Evolutionary conservation across 2,329 filamentous ascomycete genomes (phyloP).

Genomic region (Rutstroemia sp.): DNA sequence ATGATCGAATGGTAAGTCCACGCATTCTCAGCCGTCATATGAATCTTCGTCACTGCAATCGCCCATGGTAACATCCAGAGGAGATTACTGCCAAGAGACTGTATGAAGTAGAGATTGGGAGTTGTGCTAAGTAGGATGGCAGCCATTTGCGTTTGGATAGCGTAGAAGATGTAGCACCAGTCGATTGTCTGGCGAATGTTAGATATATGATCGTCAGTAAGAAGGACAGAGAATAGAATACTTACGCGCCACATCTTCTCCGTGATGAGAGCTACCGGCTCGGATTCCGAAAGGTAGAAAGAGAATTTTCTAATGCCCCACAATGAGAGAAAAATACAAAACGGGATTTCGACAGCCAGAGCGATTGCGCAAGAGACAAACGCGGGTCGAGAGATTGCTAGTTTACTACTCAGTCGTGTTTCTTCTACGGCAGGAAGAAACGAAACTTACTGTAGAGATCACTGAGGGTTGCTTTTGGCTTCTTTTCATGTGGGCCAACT

Average conservation of each 20-base stretch:
- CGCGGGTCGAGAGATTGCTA: conserved; percentile 43
- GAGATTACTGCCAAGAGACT: conserved; percentile 59
- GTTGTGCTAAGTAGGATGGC: conserved; percentile 54
- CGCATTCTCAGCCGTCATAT: conserved; percentile 44
- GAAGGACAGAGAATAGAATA: too few species aligned
- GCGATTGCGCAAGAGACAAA: conserved; percentile 45
- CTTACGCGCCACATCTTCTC: conserved; percentile 45
- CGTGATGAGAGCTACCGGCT: conserved; percentile 51
- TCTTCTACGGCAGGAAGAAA: not conserved
- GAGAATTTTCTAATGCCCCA: conserved; percentile 55
- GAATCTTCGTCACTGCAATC: conserved; percentile 47
- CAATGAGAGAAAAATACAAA: conserved; percentile 55
- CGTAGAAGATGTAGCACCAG: conserved; percentile 66
- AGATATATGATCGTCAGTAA: too few species aligned
- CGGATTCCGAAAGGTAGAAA: conserved; percentile 49
- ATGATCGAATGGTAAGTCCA: conserved; percentile 62
- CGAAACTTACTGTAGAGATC: conserved; percentile 29
- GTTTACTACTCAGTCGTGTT: not conserved
- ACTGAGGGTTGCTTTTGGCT: conserved; percentile 26
- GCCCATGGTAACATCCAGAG: conserved; percentile 66
- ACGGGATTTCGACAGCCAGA: conserved; percentile 50
- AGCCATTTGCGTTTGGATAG: conserved; percentile 56
- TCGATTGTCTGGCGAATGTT: conserved; percentile 36
- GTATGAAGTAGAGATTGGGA: conserved; percentile 60
- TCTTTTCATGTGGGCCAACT: conserved; percentile 26